Evolutionary conservation across 1,139 yeast genomes (phyloP), one percentile per base, ranked within the genome.

Genomic region (Candida labiduridarum): DNA sequence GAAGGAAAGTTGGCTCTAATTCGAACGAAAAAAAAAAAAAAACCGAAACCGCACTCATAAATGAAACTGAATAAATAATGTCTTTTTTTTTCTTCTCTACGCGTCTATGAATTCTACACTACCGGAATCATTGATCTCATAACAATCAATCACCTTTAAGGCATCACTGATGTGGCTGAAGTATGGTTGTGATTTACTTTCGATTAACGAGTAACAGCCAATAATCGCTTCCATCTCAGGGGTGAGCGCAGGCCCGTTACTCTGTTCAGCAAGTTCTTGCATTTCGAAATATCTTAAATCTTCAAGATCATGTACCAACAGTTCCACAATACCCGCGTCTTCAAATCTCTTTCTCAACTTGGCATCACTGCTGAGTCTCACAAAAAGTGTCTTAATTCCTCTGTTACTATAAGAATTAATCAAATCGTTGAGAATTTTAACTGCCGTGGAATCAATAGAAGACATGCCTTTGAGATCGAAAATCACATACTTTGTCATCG

Each of bases 391-490:
- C 18, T 74, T 69, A 14, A 89, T 85, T 1, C 76, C 74, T 45
- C 96, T 76, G 19, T 70, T 69, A 42, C 72, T 72, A 55, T 88
- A 85, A 29, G 79, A 77, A 4, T 67, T 58, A 7, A 92, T 70
- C 14, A 89, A 81, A 48, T 83, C 89, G 44, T 71, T 65, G 46
- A 92, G 69, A 12, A 89, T 87, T 58, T 88, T 89, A 0, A 91
- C 85, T 0, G 97, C 97, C 1, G 95, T 85, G 0, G 97, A 87
- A 62, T 94, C 99, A 41, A 92, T 71, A 33, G 80, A 84, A 0
- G 95, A 82, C 96, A 92, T 89, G 0, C 97, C 97, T 51, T 87
- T 78, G 49, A 92, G 66, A 63, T 92, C 97, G 62, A 94, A 84
- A 7, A 92, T 80, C n/a, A 91, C 76, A 59, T 85, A 80, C 53